A percentile compares a stretch with the other conserved stretches of the same genome.
Evolutionary conservation across 257 asterid genomes (phyloP).

Genomic region (Solanum chiquidenum): DNA sequence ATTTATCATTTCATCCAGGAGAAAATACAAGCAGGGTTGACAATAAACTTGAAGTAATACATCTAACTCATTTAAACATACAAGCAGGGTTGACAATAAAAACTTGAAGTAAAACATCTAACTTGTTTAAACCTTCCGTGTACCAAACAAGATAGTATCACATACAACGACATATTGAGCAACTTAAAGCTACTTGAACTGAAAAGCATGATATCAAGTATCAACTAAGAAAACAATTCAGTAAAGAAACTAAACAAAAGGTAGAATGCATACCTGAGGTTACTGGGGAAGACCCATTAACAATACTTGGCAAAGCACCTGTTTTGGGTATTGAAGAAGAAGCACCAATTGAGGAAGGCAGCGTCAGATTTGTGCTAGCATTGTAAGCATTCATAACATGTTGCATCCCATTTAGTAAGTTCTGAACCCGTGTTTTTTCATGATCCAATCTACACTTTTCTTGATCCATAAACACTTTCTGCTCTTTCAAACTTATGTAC

Average conservation of each 20-base stretch:
- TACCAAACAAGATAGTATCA: background rate
- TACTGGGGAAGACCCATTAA: background rate
- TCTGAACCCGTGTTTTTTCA: constrained; percentile 59
- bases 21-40: background rate
- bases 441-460: constrained; percentile 67
- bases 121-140: background rate
- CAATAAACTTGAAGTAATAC: background rate
- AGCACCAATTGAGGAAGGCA: constrained; percentile 20
- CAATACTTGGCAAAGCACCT: background rate
- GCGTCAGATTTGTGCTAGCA: constrained; percentile 17
- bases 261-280: background rate
- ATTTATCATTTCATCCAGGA: background rate
- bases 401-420: constrained; percentile 71
- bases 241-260: background rate
- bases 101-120: background rate
- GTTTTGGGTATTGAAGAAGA: background rate
- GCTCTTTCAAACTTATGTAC: constrained; percentile 74
- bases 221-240: background rate
- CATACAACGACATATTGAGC: background rate
- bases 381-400: constrained; percentile 62
- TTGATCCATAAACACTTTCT: constrained; percentile 59
- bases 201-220: background rate
- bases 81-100: background rate
- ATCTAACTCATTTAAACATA: background rate
- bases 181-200: background rate